Evolutionary conservation across 306 rosid genomes (phyloP).

Genomic region (Cyamopsis tetragonoloba): DNA sequence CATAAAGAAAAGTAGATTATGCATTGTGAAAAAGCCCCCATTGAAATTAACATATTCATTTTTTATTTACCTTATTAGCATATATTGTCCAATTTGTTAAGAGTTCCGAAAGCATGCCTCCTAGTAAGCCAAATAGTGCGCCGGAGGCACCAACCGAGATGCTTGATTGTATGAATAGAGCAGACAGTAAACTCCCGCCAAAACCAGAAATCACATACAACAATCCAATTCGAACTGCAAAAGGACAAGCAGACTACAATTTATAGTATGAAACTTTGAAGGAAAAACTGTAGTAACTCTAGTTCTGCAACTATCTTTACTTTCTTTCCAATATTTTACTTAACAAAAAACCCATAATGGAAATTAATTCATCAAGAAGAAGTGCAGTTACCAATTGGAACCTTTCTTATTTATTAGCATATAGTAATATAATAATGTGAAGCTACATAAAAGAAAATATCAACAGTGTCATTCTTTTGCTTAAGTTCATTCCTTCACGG

Average conservation of each 20-base stretch:
- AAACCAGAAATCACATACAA: conserved; percentile 73
- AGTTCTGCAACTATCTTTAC: conserved; percentile 2
- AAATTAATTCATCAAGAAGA: not conserved
- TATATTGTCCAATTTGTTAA: conserved; percentile 84
- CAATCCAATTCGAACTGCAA: conserved; percentile 61
- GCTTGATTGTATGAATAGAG: conserved; percentile 55
- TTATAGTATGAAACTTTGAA: conserved; percentile 17
- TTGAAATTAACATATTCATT: not conserved
- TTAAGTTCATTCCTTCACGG: not conserved
- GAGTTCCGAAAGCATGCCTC: conserved; percentile 88
- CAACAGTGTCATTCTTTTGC: not conserved
- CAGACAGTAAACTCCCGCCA: conserved; percentile 76
- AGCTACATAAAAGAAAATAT: not conserved
- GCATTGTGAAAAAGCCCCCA: not conserved
- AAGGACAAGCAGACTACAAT: conserved; percentile 10
- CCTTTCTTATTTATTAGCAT: not conserved
- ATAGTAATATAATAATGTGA: not conserved
- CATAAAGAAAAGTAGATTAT: conserved; percentile 7
- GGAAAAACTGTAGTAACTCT: no score
- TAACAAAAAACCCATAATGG: conserved; percentile 9
- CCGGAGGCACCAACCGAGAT: conserved; percentile 96
- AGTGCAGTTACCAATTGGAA: not conserved
- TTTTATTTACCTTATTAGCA: conserved; percentile 63
- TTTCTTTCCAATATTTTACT: conserved; percentile 7
- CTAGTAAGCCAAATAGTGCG: conserved; percentile 81